phyloP scores from a whole-genome alignment of 441 rosid species.

The Jatropha multifida region DNA sequence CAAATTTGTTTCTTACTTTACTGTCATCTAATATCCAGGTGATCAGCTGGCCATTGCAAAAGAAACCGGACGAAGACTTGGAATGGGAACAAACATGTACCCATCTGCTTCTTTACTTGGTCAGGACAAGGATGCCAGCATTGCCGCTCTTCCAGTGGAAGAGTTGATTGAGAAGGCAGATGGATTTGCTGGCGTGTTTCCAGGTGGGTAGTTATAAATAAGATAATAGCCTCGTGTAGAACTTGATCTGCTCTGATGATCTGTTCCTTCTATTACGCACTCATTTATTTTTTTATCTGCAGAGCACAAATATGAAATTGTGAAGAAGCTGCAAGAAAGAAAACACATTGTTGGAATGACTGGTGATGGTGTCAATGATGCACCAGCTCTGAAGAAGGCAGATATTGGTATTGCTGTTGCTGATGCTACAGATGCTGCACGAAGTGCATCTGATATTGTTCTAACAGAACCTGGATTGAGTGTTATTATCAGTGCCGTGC shows the following conservation, averaged over 20 bases:
- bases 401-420: slow-evolving; percentile 93
- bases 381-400: slow-evolving; percentile 91
- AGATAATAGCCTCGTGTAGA: neutral
- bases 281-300: neutral
- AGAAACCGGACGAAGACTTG: slow-evolving; percentile 96
- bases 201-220: slow-evolving; percentile 43
- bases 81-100: slow-evolving; percentile 99
- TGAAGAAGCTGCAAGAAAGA: slow-evolving; percentile 79
- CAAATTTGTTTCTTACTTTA: slow-evolving; percentile 9
- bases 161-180: slow-evolving; percentile 93
- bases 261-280: neutral
- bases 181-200: slow-evolving; percentile 94
- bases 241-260: neutral
- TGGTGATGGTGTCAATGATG: slow-evolving; percentile 93
- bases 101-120: slow-evolving; percentile 90
- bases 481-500: slow-evolving; percentile 79
- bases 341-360: slow-evolving; percentile 92
- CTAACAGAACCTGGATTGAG: slow-evolving; percentile 92
- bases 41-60: slow-evolving; percentile 98
- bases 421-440: slow-evolving; percentile 90
- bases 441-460: slow-evolving; percentile 87
- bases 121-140: slow-evolving; percentile 64
- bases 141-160: slow-evolving; percentile 85
- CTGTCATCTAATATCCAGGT: slow-evolving; percentile 32
- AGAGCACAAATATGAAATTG: slow-evolving; percentile 91